Percentiles rank a stretch among this genome's conserved stretches.
phyloP scores from a whole-genome alignment of 495 filamentous ascomycete genomes.

The Penicillium subrubescens region DNA sequence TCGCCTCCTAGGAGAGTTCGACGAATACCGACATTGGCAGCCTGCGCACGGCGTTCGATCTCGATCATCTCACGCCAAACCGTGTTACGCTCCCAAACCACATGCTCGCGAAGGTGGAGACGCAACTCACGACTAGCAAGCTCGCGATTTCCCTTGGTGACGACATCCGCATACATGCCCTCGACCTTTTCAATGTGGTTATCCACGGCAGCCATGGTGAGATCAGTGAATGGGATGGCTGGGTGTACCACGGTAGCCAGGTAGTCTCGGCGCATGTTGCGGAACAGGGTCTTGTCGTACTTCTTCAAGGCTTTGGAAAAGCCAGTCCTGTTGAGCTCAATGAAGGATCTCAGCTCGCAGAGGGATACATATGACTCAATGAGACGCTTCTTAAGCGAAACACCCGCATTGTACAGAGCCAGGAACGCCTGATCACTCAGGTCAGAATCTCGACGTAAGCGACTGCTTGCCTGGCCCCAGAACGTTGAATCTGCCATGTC shows the following conservation, averaged over 20 bases:
- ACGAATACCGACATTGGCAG: slow-evolving; percentile 82
- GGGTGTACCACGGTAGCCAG: slow-evolving; percentile 69
- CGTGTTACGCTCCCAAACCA: slow-evolving; percentile 98
- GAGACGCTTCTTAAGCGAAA: slow-evolving; percentile 88
- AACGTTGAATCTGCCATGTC: slow-evolving; percentile 42
- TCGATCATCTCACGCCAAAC: slow-evolving; percentile 99
- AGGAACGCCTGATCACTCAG: slow-evolving; percentile 71
- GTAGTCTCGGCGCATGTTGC: slow-evolving; percentile 73
- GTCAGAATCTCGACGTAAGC: slow-evolving; percentile 55
- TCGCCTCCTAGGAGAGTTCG: slow-evolving; percentile 79
- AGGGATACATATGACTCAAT: slow-evolving; percentile 86
- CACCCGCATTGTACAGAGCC: slow-evolving; percentile 73
- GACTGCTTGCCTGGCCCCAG: slow-evolving; percentile 27
- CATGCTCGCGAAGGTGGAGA: slow-evolving; percentile 91
- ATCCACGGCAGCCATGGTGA: slow-evolving; percentile 70
- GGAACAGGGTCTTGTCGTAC: slow-evolving; percentile 94
- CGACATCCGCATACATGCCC: slow-evolving; percentile 74
- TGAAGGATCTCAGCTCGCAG: slow-evolving; percentile 95
- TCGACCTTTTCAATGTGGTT: slow-evolving; percentile 73
- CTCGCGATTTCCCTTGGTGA: slow-evolving; percentile 75
- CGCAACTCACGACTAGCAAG: slow-evolving; percentile 81
- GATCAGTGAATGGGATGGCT: slow-evolving; percentile 73
- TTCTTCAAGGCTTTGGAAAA: slow-evolving; percentile 97
- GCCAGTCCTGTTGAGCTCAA: slow-evolving; percentile 94
- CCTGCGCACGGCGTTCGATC: slow-evolving; percentile 93